Evolutionary conservation across 1,284 basidiomycete species (phyloP).

Genomic region (Puccinia triticina): DNA sequence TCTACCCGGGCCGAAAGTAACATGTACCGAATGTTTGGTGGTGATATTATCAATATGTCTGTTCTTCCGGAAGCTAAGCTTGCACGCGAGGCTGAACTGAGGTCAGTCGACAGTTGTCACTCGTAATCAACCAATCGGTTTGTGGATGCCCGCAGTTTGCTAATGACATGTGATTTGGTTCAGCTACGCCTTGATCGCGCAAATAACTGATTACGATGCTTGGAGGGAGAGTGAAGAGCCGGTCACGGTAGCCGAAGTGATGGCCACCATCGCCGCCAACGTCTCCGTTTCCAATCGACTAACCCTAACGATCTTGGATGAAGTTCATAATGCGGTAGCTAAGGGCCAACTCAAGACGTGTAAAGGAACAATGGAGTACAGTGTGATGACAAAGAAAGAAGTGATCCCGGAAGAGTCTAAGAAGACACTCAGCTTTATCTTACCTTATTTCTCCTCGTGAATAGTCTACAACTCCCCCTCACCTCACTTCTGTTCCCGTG

Average conservation of each 20-base stretch:
- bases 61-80: slow-evolving; percentile 93
- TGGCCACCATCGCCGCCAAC: slow-evolving; percentile 83
- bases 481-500: neutral
- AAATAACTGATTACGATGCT: slow-evolving; percentile 62
- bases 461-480: neutral
- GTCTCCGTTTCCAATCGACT: slow-evolving; percentile 75
- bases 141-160: neutral
- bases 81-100: slow-evolving; percentile 89
- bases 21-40: slow-evolving; percentile 93
- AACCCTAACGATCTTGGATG: slow-evolving; percentile 74
- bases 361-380: slow-evolving; percentile 76
- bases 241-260: slow-evolving; percentile 85
- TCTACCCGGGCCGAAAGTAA: slow-evolving; percentile 87
- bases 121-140: neutral
- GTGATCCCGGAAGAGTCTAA: slow-evolving; percentile 70
- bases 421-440: slow-evolving; percentile 75
- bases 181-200: slow-evolving; percentile 47
- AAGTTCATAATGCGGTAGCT: slow-evolving; percentile 69
- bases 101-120: slow-evolving; percentile 66
- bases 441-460: slow-evolving; percentile 65
- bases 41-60: slow-evolving; percentile 94
- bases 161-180: neutral
- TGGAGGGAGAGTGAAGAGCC: slow-evolving; percentile 72
- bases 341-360: slow-evolving; percentile 69
- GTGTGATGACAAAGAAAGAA: slow-evolving; percentile 76